These are phyloP conservation scores for Aspergillus caelatus DNA, from an alignment of 2,329 filamentous ascomycete genomes.

Conservation along the genomic window DNA sequence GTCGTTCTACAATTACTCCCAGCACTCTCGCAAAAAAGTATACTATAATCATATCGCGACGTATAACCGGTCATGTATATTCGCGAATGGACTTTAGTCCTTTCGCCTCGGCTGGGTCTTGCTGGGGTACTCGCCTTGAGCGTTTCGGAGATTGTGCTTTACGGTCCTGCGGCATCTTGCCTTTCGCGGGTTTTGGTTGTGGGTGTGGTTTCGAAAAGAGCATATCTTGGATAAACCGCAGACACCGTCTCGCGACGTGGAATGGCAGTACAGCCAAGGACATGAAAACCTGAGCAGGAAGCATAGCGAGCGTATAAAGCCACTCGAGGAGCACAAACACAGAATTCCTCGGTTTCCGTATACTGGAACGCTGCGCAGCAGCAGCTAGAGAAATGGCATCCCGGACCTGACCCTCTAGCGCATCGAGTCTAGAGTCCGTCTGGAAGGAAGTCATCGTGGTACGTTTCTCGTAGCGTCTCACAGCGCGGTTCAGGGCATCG, in stretches of 20 bases:
- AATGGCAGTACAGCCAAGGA: constrained; percentile 36
- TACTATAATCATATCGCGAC: background rate
- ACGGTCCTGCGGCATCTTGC: constrained; percentile 22
- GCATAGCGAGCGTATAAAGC: constrained; percentile 36
- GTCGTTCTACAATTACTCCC: background rate
- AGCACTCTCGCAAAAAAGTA: background rate
- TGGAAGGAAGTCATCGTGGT: constrained; percentile 73
- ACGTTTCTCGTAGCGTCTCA: constrained; percentile 90
- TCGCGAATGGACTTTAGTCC: constrained; percentile 13
- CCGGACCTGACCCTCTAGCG: constrained; percentile 70
- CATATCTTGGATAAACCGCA: constrained; percentile 15
- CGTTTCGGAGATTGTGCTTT: constrained; percentile 7
- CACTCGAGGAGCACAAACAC: constrained; percentile 38
- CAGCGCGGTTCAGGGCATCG: constrained; percentile 83
- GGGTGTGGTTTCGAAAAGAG: constrained; percentile 5
- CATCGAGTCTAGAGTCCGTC: constrained; percentile 73
- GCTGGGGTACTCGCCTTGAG: constrained; percentile 11
- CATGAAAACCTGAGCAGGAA: constrained; percentile 39
- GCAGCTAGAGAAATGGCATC: constrained; percentile 82
- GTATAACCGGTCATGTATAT: background rate
- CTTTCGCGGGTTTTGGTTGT: constrained; percentile 21
- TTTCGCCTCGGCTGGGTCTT: constrained; percentile 2
- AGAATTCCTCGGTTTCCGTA: constrained; percentile 27
- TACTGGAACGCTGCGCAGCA: constrained; percentile 56
- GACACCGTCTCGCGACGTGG: constrained; percentile 24